phyloP scores from a whole-genome alignment of 495 filamentous ascomycete species.

The Podospora bellae-mahoneyi region DNA sequence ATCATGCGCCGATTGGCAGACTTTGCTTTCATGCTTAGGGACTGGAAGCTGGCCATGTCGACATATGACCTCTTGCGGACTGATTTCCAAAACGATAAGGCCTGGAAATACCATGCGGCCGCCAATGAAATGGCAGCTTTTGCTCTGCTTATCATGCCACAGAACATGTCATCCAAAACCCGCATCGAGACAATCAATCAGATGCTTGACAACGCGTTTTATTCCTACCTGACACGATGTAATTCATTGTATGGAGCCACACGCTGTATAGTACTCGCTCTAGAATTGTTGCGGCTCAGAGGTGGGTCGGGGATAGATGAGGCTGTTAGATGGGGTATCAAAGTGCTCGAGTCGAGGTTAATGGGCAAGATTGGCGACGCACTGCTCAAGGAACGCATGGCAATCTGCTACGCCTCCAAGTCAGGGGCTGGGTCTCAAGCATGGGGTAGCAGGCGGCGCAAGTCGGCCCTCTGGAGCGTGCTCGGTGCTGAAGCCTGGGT shows the following conservation, averaged over 20 bases:
- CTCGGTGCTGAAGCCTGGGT: slow-evolving; percentile 82
- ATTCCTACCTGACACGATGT: slow-evolving; percentile 87
- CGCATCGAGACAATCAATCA: slow-evolving; percentile 77
- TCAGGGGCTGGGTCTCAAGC: slow-evolving; percentile 57
- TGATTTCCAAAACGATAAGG: slow-evolving; percentile 92
- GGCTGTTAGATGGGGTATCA: slow-evolving; percentile 78
- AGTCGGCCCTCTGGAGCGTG: slow-evolving; percentile 87
- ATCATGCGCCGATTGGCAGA: slow-evolving; percentile 91
- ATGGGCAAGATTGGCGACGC: slow-evolving; percentile 71
- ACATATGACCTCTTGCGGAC: slow-evolving; percentile 84
- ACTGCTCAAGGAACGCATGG: slow-evolving; percentile 77
- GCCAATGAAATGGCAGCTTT: slow-evolving; percentile 91
- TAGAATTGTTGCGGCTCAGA: slow-evolving; percentile 77
- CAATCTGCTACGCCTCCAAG: slow-evolving; percentile 76
- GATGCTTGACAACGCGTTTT: slow-evolving; percentile 80
- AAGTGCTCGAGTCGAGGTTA: slow-evolving; percentile 72
- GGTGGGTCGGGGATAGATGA: slow-evolving; percentile 79
- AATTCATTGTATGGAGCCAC: slow-evolving; percentile 68
- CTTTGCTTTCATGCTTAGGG: slow-evolving; percentile 91
- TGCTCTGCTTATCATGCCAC: slow-evolving; percentile 69
- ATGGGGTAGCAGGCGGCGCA: slow-evolving; percentile 69
- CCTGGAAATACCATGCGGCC: slow-evolving; percentile 91
- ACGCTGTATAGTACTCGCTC: slow-evolving; percentile 68
- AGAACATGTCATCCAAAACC: slow-evolving; percentile 64
- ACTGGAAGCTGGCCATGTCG: slow-evolving; percentile 87